Evolutionary conservation across 2,329 filamentous ascomycete genomes (phyloP), one percentile per base, ranked within the genome.

Genomic region (Incumbomyces delicatus): DNA sequence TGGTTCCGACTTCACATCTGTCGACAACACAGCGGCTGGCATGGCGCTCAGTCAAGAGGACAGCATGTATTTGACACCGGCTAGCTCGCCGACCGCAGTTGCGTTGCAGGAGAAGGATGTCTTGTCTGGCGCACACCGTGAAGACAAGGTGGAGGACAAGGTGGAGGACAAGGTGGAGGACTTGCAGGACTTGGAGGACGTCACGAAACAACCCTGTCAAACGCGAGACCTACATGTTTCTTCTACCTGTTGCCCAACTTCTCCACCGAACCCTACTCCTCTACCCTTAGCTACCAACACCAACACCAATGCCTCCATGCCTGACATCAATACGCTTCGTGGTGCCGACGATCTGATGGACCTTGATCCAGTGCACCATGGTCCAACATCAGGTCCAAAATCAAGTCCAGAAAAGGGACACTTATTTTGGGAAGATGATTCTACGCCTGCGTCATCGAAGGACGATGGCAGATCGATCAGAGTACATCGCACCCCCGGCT

Each of bases 1-100:
- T 46, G 50, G 16, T 36, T 30, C 45, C 12, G 11, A 12, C 5
- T 16, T 30, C 13, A 27, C 8, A 27, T 32, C 17, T 38, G 45
- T 44, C 36, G 46, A 55, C 39, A 57, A 57, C 39, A 57, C 56
- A 20, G 55, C 55, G 29, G 47, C 51, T 16, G 53, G 50, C 27
- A 58, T 58, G 56, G 51, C 52, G 12, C n/a, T 47, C 35, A 49
- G 42, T 30, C 56, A 58, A 47, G 56, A 57, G 44, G 50, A 53
- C 12, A 55, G 48, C 39, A 34, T 57, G 47, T 57, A 58, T 41
- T 44, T 42, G 14, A 36, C 48, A 7, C 38, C 45, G 8, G 47
- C 36, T 11, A 11, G 35, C 11, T 40, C 36, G 22, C 44, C 44
- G 8, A 34, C 16, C 30, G 33, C 17, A 22, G 8, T 18, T 2